phyloP scores from a whole-genome alignment of 2,329 filamentous ascomycete genomes.

The Saccharata proteae region DNA sequence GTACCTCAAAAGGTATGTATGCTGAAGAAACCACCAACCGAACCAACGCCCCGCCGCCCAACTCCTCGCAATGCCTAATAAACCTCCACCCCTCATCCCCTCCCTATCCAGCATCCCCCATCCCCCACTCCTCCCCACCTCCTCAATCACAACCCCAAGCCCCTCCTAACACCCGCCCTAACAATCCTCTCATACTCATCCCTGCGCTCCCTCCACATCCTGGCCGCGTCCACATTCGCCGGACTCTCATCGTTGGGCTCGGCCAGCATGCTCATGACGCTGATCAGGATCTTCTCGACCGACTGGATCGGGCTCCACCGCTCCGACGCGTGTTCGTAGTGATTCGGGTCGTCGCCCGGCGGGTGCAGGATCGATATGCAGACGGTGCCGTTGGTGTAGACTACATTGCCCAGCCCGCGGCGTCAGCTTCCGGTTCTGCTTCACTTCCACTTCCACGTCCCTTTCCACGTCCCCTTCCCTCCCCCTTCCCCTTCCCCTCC shows the following conservation, averaged over 20 bases:
- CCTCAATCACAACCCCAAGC: slow-evolving; percentile 20
- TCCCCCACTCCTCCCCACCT: background rate
- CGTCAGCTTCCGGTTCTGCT: background rate
- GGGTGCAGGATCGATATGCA: slow-evolving; percentile 97
- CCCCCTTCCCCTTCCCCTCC: background rate
- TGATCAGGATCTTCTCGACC: slow-evolving; percentile 85
- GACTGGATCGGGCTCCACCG: slow-evolving; percentile 92
- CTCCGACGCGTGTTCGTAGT: slow-evolving; percentile 83
- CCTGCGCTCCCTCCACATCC: slow-evolving; percentile 71
- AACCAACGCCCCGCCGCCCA: background rate
- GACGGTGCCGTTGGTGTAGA: slow-evolving; percentile 76
- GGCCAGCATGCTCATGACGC: slow-evolving; percentile 82
- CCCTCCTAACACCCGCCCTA: slow-evolving; percentile 39
- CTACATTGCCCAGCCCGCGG: slow-evolving; percentile 20
- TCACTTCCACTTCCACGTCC: slow-evolving; percentile 1
- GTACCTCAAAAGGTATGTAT: too few relatives aligned
- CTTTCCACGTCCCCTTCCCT: background rate
- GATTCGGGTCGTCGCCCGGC: slow-evolving; percentile 85
- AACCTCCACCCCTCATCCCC: background rate
- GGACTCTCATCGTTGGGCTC: slow-evolving; percentile 92
- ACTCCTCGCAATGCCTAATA: background rate
- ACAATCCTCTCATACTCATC: slow-evolving; percentile 69
- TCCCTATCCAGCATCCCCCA: background rate
- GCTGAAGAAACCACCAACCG: too few relatives aligned
- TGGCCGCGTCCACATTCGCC: slow-evolving; percentile 87